Conservation (phyloP, 345 rosid species). For the Pistacia vera region DNA sequence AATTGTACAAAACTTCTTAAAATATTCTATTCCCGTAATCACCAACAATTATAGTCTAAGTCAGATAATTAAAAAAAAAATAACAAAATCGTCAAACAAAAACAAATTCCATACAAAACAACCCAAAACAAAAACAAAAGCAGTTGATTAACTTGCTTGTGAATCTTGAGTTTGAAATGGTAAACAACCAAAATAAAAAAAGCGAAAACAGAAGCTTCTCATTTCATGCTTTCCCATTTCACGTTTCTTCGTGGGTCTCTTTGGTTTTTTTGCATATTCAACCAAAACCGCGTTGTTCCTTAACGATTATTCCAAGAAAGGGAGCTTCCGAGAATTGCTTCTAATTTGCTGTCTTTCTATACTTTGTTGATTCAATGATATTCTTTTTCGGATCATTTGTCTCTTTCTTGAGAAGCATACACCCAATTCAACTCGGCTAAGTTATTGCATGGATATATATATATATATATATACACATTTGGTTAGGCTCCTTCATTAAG, state of each 20-base stretch:
- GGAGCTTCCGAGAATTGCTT: background rate
- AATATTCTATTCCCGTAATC: too few species aligned
- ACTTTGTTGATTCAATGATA: background rate
- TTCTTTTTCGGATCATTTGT: background rate
- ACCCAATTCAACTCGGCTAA: background rate
- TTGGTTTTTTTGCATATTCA: background rate
- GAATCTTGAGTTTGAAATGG: background rate
- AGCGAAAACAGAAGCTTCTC: background rate
- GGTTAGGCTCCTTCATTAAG: background rate
- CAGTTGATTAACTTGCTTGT: background rate
- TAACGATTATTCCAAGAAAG: background rate
- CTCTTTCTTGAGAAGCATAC: background rate
- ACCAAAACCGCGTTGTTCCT: constrained; percentile 1
- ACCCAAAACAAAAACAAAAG: background rate
- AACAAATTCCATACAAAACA: background rate
- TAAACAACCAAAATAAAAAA: background rate
- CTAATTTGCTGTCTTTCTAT: background rate
- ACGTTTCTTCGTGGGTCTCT: background rate
- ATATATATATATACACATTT: too few species aligned
- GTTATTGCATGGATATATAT: background rate
- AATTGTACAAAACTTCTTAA: too few species aligned
- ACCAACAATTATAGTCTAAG: too few species aligned
- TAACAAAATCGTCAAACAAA: too few species aligned
- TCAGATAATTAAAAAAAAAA: too few species aligned
- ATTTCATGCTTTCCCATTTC: background rate